Conservation (phyloP, 176 grass and related monocot genomes). For the Aegilops sharonensis region DNA sequence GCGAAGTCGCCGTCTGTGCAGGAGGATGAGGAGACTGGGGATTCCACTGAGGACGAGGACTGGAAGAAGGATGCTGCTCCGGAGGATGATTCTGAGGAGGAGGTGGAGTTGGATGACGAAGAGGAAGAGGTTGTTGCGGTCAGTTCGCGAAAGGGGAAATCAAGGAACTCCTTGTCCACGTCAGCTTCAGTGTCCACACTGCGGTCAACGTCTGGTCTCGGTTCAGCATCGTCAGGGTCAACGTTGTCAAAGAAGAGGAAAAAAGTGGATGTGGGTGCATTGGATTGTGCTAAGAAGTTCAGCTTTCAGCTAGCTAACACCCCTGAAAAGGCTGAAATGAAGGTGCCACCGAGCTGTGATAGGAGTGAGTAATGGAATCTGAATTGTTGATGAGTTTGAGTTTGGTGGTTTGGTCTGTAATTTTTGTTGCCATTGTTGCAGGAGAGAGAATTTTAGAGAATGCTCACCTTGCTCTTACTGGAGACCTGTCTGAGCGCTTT, state of each 20-base stretch:
- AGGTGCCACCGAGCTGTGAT: constrained; percentile 11
- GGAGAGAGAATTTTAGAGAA: constrained; percentile 35
- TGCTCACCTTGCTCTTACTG: constrained; percentile 38
- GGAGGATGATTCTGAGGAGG: constrained; percentile 68
- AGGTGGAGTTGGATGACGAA: constrained; percentile 68
- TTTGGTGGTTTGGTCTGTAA: constrained; percentile 6
- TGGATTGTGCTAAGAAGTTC: constrained; percentile 67
- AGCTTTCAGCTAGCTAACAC: constrained; percentile 53
- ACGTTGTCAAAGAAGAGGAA: constrained; percentile 60
- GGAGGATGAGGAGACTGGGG: constrained; percentile 29
- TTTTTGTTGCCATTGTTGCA: constrained; percentile 41
- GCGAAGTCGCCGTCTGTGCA: constrained; percentile 16
- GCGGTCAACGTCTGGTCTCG: background rate
- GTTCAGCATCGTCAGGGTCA: constrained; percentile 7
- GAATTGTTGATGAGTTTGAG: background rate
- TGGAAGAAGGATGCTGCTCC: constrained; percentile 44
- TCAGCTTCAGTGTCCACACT: constrained; percentile 4
- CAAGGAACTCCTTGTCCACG: constrained; percentile 7
- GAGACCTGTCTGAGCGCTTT: constrained; percentile 74
- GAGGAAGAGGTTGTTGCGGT: constrained; percentile 46
- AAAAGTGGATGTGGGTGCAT: constrained; percentile 56
- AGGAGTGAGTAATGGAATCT: constrained; percentile 42
- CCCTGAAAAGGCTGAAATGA: constrained; percentile 14
- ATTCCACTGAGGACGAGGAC: constrained; percentile 76
- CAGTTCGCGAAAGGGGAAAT: constrained; percentile 38